Evolutionary conservation across 1,284 basidiomycete genomes (phyloP).

Genomic region (Inonotus hispidus): DNA sequence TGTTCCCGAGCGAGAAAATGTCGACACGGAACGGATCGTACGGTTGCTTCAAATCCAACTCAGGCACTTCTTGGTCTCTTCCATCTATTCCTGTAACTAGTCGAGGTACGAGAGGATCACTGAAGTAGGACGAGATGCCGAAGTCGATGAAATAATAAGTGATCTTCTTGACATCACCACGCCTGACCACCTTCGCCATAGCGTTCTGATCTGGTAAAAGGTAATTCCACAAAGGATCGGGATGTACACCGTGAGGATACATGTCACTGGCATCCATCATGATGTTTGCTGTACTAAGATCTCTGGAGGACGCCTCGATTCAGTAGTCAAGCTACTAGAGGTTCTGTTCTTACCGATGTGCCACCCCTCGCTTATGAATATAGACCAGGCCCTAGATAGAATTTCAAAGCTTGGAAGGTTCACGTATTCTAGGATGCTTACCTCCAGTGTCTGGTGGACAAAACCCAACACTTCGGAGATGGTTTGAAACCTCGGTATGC

Average conservation of each 20-base stretch:
- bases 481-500: conserved; percentile 22
- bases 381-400: conserved; percentile 23
- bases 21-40: conserved; percentile 13
- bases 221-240: conserved; percentile 5
- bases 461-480: conserved; percentile 27
- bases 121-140: conserved; percentile 28
- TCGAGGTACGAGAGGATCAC: neutral
- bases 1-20: conserved; percentile 8
- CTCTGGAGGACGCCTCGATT: conserved; percentile 5
- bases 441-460: conserved; percentile 26
- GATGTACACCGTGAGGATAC: conserved; percentile 27
- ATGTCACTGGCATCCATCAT: conserved; percentile 28
- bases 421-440: conserved; percentile 11
- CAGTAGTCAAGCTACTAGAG: no score
- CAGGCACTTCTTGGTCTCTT: conserved; percentile 2
- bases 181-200: neutral
- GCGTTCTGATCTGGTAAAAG: neutral
- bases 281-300: conserved; percentile 22
- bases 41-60: neutral
- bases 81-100: neutral
- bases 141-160: no score
- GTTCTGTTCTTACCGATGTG: conserved; percentile 23
- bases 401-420: neutral
- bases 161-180: neutral
- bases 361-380: conserved; percentile 23